phyloP scores from a whole-genome alignment of 192 early-diverging fungal genomes.

The Lunasporangiospora selenospora region DNA sequence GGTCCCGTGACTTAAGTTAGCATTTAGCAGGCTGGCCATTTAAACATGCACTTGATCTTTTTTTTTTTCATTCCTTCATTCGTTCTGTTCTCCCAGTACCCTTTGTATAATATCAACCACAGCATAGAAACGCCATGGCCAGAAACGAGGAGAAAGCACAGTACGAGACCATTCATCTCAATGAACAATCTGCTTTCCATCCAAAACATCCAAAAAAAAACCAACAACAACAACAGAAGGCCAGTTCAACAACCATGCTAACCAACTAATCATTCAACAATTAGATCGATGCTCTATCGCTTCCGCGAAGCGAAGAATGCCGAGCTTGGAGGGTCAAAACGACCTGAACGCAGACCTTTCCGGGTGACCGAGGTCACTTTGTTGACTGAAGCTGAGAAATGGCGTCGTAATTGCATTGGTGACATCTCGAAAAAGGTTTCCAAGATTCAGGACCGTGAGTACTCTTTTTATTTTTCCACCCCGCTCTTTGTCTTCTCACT shows the following conservation, averaged over 20 bases:
- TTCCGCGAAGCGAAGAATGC: slow-evolving; percentile 94
- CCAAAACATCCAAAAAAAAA: neutral
- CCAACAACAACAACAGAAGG: neutral
- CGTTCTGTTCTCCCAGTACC: neutral
- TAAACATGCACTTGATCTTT: too few species aligned
- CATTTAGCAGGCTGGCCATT: neutral
- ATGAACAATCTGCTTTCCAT: neutral
- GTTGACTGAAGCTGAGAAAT: slow-evolving; percentile 86
- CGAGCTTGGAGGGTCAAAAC: slow-evolving; percentile 73
- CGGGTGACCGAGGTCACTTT: slow-evolving; percentile 73
- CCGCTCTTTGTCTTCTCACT: neutral
- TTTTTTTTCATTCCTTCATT: neutral
- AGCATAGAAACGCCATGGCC: slow-evolving; percentile 58
- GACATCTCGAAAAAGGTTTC: slow-evolving; percentile 90
- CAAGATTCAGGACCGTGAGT: slow-evolving; percentile 89
- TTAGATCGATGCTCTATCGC: slow-evolving; percentile 91
- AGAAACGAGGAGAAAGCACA: slow-evolving; percentile 99
- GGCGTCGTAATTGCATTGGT: slow-evolving; percentile 88
- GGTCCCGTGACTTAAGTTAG: neutral
- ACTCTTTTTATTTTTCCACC: neutral
- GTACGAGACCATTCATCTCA: slow-evolving; percentile 41
- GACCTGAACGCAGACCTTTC: slow-evolving; percentile 75
- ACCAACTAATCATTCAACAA: neutral
- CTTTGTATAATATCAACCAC: neutral
- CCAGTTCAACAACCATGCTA: neutral